phyloP scores from a whole-genome alignment of 768 basidiomycete species.

The Phallus indusiatus region DNA sequence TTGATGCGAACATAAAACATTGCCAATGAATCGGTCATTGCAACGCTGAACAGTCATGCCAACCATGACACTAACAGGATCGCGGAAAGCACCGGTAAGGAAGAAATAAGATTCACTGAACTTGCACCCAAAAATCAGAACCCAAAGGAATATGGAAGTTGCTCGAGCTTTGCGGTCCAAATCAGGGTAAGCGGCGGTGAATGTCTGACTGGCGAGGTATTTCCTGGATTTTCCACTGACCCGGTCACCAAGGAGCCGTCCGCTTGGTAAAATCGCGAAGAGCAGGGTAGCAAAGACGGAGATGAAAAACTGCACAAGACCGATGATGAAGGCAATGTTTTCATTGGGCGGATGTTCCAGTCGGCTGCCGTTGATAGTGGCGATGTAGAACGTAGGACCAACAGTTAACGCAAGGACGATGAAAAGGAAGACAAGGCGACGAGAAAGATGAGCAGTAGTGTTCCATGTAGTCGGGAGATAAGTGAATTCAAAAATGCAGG shows the following conservation, averaged over 20 bases:
- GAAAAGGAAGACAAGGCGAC: constrained; percentile 84
- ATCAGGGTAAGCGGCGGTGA: constrained; percentile 92
- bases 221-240: constrained; percentile 97
- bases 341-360: constrained; percentile 32
- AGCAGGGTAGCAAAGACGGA: constrained; percentile 73
- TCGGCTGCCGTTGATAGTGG: constrained; percentile 54
- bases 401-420: constrained; percentile 87
- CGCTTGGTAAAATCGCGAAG: constrained; percentile 88
- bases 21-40: constrained; percentile 74
- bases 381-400: constrained; percentile 92
- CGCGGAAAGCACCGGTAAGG: constrained; percentile 92
- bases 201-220: constrained; percentile 97
- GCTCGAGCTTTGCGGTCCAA: constrained; percentile 63
- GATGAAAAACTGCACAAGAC: constrained; percentile 89
- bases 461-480: constrained; percentile 99
- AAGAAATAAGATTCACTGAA: constrained; percentile 97
- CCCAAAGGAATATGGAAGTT: constrained; percentile 82
- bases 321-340: constrained; percentile 81
- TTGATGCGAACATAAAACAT: constrained; percentile 78
- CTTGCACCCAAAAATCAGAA: constrained; percentile 94
- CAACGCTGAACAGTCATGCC: constrained; percentile 90
- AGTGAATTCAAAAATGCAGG: constrained; percentile 89
- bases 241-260: constrained; percentile 97
- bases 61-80: constrained; percentile 94
- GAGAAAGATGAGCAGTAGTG: constrained; percentile 93